Evolutionary conservation across 768 basidiomycete genomes (phyloP).

Genomic region (Boletus speciosus): DNA sequence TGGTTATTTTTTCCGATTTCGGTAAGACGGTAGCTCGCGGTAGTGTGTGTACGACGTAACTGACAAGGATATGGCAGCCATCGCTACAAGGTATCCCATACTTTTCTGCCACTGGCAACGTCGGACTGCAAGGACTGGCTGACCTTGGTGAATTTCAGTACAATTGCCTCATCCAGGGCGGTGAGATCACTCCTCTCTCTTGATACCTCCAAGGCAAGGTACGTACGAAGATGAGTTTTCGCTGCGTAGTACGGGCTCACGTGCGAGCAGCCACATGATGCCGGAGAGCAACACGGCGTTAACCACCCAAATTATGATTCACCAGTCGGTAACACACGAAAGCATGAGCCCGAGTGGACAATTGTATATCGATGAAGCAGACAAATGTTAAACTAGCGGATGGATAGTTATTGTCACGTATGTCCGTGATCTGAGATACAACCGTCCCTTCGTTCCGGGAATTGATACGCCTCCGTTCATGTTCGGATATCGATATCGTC

Average conservation of each 20-base stretch:
- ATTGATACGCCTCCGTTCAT: neutral
- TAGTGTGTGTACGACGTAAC: neutral
- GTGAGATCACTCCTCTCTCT: constrained; percentile 5
- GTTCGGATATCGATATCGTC: neutral
- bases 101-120: neutral
- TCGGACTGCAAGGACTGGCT: neutral
- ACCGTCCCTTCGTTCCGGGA: neutral
- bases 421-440: neutral
- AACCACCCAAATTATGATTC: constrained; percentile 11
- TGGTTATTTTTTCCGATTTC: neutral
- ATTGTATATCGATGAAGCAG: neutral
- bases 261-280: neutral
- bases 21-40: constrained; percentile 2
- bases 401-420: neutral
- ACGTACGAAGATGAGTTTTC: neutral
- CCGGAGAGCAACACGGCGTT: neutral
- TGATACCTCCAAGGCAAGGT: neutral
- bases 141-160: constrained; percentile 1
- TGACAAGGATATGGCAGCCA: constrained; percentile 6
- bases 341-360: too few relatives aligned
- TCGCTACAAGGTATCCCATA: constrained; percentile 5
- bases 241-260: neutral
- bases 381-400: neutral
- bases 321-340: neutral
- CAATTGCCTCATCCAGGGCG: constrained; percentile 11